Base-by-base conservation (phyloP, 371 early-diverging fungal species). In the Mortierella sp. region DNA sequence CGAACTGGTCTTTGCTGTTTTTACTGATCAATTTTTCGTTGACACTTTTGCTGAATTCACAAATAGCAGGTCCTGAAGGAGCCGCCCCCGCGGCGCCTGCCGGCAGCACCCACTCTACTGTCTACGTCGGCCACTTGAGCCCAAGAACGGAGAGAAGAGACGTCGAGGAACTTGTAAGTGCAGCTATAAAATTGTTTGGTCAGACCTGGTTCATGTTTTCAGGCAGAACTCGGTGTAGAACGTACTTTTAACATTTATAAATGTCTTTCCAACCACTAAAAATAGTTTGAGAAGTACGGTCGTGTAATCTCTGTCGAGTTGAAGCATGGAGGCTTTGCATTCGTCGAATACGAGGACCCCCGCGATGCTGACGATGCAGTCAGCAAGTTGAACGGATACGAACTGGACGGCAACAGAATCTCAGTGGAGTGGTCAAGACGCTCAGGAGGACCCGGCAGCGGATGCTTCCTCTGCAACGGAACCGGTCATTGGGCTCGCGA, bases 311-410 rank as follows among this genome's bases (percentile, higher is more conserved):
- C 87, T 43, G 88, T 90, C 35, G 88, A 83, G 77, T 70, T 89
- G 63, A 89, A 88, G 79, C 88, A 87, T 38, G 88, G 84, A 70
- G 90, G 89, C 21, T 90, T 89, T 84, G 91, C 91, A 41, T 92
- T 92, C 85, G 89, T 92, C 72, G 92, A 92, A 76, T 92, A 88
- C 73, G 91, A 92, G 87, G 89, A 89, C 46, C 89, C 89, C 44
- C 88, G 90, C 24, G 90, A 90, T 83, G 90, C 90, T 4, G 90
- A 90, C 51, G 90, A 90, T 82, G 90, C 90, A 12, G 89, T 90
- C 14, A 80, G 75, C 74, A 83, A 86, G 75, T 70, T 90, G 77
- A 90, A 90, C 73, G 90, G 90, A 72, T 90, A 90, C 72, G 86
- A 84, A 38, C 70, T 90, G 35, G 89, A 90, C 71, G 88, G 87